Evolutionary conservation across 768 basidiomycete genomes (phyloP).

Genomic region (Boletus rex-veris): DNA sequence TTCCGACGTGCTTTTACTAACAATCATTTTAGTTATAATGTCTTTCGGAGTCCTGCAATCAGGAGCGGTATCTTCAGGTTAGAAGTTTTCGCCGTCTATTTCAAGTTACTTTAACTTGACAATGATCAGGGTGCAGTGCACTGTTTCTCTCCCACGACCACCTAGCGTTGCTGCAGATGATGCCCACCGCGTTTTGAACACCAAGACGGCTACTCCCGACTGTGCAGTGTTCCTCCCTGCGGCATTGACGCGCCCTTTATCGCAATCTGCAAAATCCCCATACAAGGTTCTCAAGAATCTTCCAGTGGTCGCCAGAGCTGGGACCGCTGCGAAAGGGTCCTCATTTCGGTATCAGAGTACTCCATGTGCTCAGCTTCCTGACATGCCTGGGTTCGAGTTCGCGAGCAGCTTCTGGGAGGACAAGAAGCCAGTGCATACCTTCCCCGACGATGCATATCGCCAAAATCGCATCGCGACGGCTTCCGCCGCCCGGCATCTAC

Average conservation of each 20-base stretch:
- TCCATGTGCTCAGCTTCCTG: conserved; percentile 45
- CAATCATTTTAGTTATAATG: conserved; percentile 39
- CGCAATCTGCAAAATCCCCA: conserved; percentile 41
- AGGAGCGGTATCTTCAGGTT: conserved; percentile 42
- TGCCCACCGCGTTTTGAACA: conserved; percentile 37
- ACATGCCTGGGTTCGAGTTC: conserved; percentile 49
- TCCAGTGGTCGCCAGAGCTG: conserved; percentile 33
- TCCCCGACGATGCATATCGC: conserved; percentile 52
- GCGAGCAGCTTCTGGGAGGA: conserved; percentile 56
- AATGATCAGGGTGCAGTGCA: conserved; percentile 42
- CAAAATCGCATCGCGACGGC: conserved; percentile 58
- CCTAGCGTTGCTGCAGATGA: conserved; percentile 28
- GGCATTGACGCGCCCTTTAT: conserved; percentile 37
- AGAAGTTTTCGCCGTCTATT: conserved; percentile 2
- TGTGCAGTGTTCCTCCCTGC: conserved; percentile 46
- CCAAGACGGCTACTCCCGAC: conserved; percentile 49
- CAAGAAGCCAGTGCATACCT: conserved; percentile 50
- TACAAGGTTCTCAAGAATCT: conserved; percentile 47
- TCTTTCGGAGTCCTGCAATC: conserved; percentile 46
- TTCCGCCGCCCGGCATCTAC: conserved; percentile 46
- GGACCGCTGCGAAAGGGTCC: conserved; percentile 38
- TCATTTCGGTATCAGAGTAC: conserved; percentile 54
- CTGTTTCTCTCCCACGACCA: conserved; percentile 48
- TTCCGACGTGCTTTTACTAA: neutral
- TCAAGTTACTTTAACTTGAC: conserved; percentile 3